Evolutionary conservation across 306 rosid genomes (phyloP).

Genomic region (Astragalus glycyphyllos): DNA sequence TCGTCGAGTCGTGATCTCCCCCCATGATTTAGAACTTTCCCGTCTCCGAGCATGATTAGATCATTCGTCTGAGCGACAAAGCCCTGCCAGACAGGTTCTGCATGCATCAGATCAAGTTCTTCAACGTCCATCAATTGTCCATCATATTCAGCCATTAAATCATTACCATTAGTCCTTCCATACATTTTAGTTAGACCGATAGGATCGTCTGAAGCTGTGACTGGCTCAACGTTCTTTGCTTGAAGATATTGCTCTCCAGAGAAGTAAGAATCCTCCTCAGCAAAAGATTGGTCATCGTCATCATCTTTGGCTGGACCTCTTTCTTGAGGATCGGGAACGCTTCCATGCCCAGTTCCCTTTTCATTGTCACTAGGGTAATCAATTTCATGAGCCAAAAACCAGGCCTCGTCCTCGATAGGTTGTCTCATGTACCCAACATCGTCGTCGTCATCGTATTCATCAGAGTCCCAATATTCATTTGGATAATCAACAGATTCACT

Average conservation of each 20-base stretch:
- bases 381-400: slow-evolving; percentile 99
- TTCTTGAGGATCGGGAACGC: slow-evolving; percentile 82
- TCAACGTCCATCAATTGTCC: slow-evolving; percentile 91
- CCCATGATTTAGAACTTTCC: slow-evolving; percentile 62
- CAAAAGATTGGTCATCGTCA: slow-evolving; percentile 95
- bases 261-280: slow-evolving; percentile 94
- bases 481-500: slow-evolving; percentile 92
- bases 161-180: slow-evolving; percentile 68
- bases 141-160: slow-evolving; percentile 84
- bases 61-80: slow-evolving; percentile 88
- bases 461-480: slow-evolving; percentile 98
- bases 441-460: slow-evolving; percentile 93
- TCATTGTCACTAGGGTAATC: slow-evolving; percentile 99
- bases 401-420: slow-evolving; percentile 98
- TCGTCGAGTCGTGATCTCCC: slow-evolving; percentile 71
- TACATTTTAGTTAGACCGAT: slow-evolving; percentile 74
- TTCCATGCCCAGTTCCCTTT: slow-evolving; percentile 88
- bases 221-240: slow-evolving; percentile 74
- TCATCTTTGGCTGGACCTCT: slow-evolving; percentile 82
- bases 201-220: slow-evolving; percentile 68
- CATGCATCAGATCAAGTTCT: slow-evolving; percentile 81
- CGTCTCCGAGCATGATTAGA: slow-evolving; percentile 77
- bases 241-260: slow-evolving; percentile 89
- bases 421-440: slow-evolving; percentile 98
- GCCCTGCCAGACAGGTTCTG: slow-evolving; percentile 96